Conservation (phyloP, 345 rosid genomes). For the Aquilaria yunnanensis region DNA sequence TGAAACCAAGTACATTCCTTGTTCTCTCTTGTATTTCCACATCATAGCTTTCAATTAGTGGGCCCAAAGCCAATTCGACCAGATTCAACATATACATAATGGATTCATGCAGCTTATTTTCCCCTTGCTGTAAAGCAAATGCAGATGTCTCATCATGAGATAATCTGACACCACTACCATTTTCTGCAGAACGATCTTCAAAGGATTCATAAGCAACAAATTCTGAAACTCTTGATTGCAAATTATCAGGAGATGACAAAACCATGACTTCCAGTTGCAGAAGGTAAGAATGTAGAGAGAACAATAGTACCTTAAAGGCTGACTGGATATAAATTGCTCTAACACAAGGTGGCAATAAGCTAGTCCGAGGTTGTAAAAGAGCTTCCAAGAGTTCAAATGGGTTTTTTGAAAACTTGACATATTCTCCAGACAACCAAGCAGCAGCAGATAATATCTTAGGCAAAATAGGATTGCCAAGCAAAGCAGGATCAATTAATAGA, state of each 20-base stretch:
- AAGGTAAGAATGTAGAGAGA: constrained; percentile 39
- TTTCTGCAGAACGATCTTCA: constrained; percentile 27
- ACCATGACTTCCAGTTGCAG: constrained; percentile 20
- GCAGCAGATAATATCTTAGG: constrained; percentile 79
- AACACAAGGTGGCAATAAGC: constrained; percentile 59
- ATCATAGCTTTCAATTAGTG: constrained; percentile 48
- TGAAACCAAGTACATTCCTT: constrained; percentile 59
- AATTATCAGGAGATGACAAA: constrained; percentile 15
- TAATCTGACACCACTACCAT: constrained; percentile 15
- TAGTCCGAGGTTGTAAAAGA: constrained; percentile 78
- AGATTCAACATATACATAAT: constrained; percentile 42
- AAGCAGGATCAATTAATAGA: constrained; percentile 91
- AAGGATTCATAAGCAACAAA: constrained; percentile 21
- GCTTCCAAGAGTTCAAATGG: constrained; percentile 81
- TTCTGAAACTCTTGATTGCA: constrained; percentile 20
- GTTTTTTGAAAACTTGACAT: constrained; percentile 56
- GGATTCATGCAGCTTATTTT: constrained; percentile 35
- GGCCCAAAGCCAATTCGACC: constrained; percentile 47
- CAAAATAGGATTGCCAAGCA: constrained; percentile 80
- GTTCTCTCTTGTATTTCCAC: constrained; percentile 87
- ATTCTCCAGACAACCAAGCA: constrained; percentile 94
- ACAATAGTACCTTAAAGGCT: constrained; percentile 58
- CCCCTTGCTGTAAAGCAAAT: constrained; percentile 22
- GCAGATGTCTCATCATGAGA: constrained; percentile 18
- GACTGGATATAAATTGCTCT: constrained; percentile 75